Percentiles rank a stretch among this genome's conserved stretches.
Evolutionary conservation across 257 asterid genomes (phyloP).

Genomic region (Orobanche coerulescens): DNA sequence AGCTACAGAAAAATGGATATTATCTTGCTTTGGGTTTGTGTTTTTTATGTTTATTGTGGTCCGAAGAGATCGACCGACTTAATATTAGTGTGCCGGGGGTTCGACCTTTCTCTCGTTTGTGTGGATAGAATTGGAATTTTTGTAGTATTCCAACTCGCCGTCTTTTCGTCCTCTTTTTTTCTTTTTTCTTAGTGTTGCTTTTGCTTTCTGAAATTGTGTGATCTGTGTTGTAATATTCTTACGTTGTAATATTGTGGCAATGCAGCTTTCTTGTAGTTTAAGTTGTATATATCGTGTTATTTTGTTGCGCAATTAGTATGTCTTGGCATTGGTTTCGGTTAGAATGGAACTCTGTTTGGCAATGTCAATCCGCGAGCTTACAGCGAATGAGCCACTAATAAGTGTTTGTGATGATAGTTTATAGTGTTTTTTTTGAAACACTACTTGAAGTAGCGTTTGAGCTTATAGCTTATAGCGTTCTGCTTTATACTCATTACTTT

Average conservation of each 20-base stretch:
- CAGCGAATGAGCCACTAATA: no score
- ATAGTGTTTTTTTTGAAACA: no score
- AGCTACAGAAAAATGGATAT: slow-evolving; percentile 7
- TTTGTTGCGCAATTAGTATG: not conserved
- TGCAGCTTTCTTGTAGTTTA: not conserved
- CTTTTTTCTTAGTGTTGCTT: not conserved
- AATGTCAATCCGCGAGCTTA: no score
- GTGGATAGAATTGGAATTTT: slow-evolving; percentile 27
- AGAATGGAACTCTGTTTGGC: no score
- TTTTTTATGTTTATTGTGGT: slow-evolving; percentile 13
- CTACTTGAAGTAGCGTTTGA: no score
- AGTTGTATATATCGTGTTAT: not conserved
- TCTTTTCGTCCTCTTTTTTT: not conserved
- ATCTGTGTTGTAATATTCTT: not conserved
- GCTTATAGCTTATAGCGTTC: no score
- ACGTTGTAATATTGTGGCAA: not conserved
- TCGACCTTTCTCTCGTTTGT: slow-evolving; percentile 18
- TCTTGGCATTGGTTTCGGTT: no score
- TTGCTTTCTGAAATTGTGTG: slow-evolving; percentile 10
- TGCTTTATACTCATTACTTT: no score
- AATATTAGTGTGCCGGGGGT: slow-evolving; percentile 36
- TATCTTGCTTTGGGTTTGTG: not conserved
- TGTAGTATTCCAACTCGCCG: slow-evolving; percentile 23
- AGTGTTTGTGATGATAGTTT: no score
- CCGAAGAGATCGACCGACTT: slow-evolving; percentile 25